Base-by-base conservation (phyloP, 176 grass and related monocot species). In the Chloris gayana region DNA sequence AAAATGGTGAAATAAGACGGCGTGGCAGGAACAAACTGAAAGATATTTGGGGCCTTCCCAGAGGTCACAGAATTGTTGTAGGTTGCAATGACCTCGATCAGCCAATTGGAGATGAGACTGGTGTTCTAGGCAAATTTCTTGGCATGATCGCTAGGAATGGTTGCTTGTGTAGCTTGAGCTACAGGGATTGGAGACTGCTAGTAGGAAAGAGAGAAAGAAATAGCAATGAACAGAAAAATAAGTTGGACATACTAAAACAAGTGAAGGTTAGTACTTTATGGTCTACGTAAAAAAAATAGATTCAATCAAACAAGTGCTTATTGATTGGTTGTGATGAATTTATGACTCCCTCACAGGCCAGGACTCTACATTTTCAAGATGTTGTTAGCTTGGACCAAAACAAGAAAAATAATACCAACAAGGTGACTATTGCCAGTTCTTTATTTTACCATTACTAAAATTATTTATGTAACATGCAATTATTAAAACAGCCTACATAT, bases 111-210 rank as follows among this genome's bases (percentile, higher is more conserved):
- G 34, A 9, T 4, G 72, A 75, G n/a, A 33, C 12, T 26, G 34
- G 54, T 24, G 9, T 53, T 39, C 72, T 75, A 15, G 72, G 53
- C 21, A 26, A 75, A n/a, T 75, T 75, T 59, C 72, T 75, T 59
- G 53, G 72, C 21, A 59, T 37, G 33, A 9, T 75, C 5, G 72
- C 51, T 26, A 75, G 72, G 51, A 75, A 75, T 75, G 51, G 51
- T 7, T 75, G 51, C 31, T 25, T 75, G 22, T 75, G 72, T 39
- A 75, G 72, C 32, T 59, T 75, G 53, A 26, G 33, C 51, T 75
- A 75, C 32, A 75, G 19, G 33, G 72, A 58, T 0, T 75, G 54
- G 73, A 75, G 73, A 41, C 57, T 60, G 2, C 41, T 70, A 29
- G 18, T 70, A 32, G 25, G 25, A 30, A 50, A 72, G 44, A 72